Evolutionary conservation across 257 asterid genomes (phyloP).

Genomic region (Avicennia marina): DNA sequence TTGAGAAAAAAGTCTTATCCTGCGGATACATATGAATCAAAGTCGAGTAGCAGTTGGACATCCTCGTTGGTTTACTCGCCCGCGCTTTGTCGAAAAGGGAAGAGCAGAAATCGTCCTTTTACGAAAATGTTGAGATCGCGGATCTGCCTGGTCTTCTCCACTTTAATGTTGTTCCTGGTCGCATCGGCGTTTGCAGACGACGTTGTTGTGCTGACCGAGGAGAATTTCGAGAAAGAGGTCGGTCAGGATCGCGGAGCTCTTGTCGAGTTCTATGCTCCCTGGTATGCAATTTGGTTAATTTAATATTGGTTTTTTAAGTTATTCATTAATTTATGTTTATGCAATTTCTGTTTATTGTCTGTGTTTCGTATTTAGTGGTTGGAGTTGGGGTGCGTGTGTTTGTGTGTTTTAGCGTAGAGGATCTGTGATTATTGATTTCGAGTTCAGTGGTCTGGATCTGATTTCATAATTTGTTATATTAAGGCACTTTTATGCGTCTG

Average conservation of each 20-base stretch:
- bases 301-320: no score
- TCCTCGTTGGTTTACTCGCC: no score
- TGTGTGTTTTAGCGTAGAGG: not conserved
- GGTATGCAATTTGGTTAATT: slow-evolving; percentile 32
- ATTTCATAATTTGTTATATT: not conserved
- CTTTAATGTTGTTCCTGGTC: slow-evolving; percentile 32
- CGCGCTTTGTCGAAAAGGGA: no score
- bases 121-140: slow-evolving; percentile 45
- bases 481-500: no score
- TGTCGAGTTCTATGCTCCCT: slow-evolving; percentile 91
- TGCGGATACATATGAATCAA: no score
- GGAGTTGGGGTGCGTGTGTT: not conserved
- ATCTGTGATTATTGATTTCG: slow-evolving; percentile 18
- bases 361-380: no score
- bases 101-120: no score
- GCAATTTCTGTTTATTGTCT: no score
- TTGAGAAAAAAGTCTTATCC: no score
- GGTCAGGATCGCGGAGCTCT: slow-evolving; percentile 90
- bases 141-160: slow-evolving; percentile 31
- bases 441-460: slow-evolving; percentile 10
- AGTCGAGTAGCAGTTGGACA: no score
- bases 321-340: no score
- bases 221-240: slow-evolving; percentile 79
- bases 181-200: slow-evolving; percentile 56
- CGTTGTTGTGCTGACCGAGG: slow-evolving; percentile 75